Conservation (phyloP, 2,329 filamentous ascomycete species). For the Stemphylium lycopersici region DNA sequence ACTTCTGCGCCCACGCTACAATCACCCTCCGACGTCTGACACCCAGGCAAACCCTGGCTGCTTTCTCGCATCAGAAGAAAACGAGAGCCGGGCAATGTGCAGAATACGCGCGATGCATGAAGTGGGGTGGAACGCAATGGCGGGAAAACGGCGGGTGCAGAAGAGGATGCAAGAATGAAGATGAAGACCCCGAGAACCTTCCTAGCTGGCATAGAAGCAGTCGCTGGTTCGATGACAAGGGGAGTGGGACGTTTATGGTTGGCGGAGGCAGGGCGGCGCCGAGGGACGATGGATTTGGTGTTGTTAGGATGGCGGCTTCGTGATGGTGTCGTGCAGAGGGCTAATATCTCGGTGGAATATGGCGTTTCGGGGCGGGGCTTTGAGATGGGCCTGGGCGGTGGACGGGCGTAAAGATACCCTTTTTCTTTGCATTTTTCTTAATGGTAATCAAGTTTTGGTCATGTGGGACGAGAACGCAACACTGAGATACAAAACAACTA, state of each 20-base stretch:
- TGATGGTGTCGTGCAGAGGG: no score
- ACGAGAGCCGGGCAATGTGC: slow-evolving; percentile 28
- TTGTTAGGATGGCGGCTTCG: slow-evolving; percentile 7
- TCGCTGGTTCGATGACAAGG: slow-evolving; percentile 39
- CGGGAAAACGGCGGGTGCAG: slow-evolving; percentile 40
- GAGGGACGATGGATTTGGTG: slow-evolving; percentile 4
- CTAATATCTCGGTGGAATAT: no score
- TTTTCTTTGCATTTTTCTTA: no score
- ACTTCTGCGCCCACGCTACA: slow-evolving; percentile 41
- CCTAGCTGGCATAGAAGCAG: slow-evolving; percentile 45
- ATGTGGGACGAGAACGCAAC: no score
- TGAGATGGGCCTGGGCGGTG: no score
- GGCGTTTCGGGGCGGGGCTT: no score
- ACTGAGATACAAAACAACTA: no score
- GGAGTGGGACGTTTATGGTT: slow-evolving; percentile 39
- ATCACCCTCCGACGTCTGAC: slow-evolving; percentile 40
- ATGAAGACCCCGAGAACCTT: slow-evolving; percentile 39
- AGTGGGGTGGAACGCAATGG: slow-evolving; percentile 42
- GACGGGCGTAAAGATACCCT: no score
- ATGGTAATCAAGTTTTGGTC: no score
- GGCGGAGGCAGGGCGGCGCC: slow-evolving; percentile 29
- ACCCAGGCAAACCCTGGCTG: slow-evolving; percentile 30
- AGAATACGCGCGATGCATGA: slow-evolving; percentile 44
- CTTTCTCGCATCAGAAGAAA: slow-evolving; percentile 32
- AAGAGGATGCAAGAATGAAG: slow-evolving; percentile 41